phyloP scores from a whole-genome alignment of 306 rosid species.

The Prunus padus region DNA sequence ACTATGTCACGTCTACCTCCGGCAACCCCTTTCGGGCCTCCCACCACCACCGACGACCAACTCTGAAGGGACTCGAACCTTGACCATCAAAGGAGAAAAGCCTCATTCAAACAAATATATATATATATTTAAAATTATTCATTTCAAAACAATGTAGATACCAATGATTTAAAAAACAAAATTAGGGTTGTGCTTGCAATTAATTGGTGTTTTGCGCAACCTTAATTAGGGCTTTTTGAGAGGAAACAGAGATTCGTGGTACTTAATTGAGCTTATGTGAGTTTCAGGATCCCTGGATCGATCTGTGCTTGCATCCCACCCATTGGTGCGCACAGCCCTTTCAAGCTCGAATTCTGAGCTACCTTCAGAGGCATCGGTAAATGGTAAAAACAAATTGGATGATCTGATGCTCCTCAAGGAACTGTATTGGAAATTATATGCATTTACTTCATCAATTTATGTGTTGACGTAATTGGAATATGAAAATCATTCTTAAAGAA shows the following conservation, averaged over 20 bases:
- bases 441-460: background rate
- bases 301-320: slow-evolving; percentile 83
- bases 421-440: background rate
- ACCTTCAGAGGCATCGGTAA: slow-evolving; percentile 93
- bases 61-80: no score
- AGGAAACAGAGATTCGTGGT: slow-evolving; percentile 6
- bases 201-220: background rate
- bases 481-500: no score
- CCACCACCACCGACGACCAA: no score
- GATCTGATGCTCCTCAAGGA: slow-evolving; percentile 9
- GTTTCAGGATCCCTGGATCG: slow-evolving; percentile 93
- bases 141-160: no score
- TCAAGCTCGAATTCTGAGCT: slow-evolving; percentile 87
- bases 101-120: no score
- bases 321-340: slow-evolving; percentile 86
- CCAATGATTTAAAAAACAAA: no score
- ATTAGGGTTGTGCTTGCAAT: slow-evolving; percentile 59
- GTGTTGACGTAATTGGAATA: no score
- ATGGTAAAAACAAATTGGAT: slow-evolving; percentile 50
- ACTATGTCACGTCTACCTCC: no score
- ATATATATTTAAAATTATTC: no score
- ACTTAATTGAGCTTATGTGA: slow-evolving; percentile 20
- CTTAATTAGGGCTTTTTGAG: background rate
- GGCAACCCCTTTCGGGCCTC: no score
- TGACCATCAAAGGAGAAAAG: no score